Evolutionary conservation across 306 rosid genomes (phyloP), one percentile per base, ranked within the genome.

Genomic region (Prinsepia uniflora): DNA sequence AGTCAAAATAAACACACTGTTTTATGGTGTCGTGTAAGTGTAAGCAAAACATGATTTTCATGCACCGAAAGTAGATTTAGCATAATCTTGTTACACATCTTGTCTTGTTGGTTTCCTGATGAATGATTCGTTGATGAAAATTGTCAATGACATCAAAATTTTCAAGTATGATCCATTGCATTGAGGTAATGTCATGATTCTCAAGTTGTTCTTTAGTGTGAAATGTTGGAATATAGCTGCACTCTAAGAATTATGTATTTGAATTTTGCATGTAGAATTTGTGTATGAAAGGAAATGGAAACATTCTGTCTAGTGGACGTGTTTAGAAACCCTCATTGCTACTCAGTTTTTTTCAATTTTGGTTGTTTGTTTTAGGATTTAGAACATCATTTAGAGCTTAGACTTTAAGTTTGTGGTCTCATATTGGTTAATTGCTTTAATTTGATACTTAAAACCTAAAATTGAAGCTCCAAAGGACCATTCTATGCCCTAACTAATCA

Each of bases 1-100:
- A 47, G n/a, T 17, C 52, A 47, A 47, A 47, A 11, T 30, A 30
- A 47, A 47, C 11, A 47, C 14, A 47, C 14, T 47, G 7, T 47
- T 47, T 47, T 47, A 14, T 47, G 52, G 14, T 4, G 52, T 47
- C n/a, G 0, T 70, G 67, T 52, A 64, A 58, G 68, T 15, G 13
- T 47, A 56, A 30, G 36, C 36, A 30, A 46, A 64, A 59, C 45
- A 43, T 67, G 50, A 60, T 71, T 52, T 44, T 57, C 62, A 45
- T 76, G 78, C 17, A 67, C 78, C 34, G 71, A 49, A 73, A 50
- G 70, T 72, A 66, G 55, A 47, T 18, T 45, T 48, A 63, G 67
- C 49, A 63, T 13, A 36, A 65, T 44, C 60, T 73, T 77, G 54
- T 49, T 47, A 46, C 71, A 22, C 73, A 39, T 76, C 47, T 76